Base-by-base conservation (phyloP, 1,284 basidiomycete species). In the Dichomitus squalens region DNA sequence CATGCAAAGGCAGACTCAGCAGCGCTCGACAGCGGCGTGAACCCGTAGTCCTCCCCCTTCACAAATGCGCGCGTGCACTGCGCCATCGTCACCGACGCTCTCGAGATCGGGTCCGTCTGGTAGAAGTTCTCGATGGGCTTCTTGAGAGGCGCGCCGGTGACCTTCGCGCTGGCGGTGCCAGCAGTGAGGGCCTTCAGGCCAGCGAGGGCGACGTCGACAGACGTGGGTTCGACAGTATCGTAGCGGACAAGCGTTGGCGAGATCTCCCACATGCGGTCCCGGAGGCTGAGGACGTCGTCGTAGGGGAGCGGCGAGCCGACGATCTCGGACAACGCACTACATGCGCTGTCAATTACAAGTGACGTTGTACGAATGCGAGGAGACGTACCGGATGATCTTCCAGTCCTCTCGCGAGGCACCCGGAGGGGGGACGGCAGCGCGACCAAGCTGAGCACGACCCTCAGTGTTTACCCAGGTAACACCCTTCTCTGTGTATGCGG, bases 381-480 rank as follows among this genome's bases (percentile, higher is more conserved):
- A 20, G n/a, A 72, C 81, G 27, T 61, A 92, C 90, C 95, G 90
- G 63, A 99, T 82, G 69, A 99, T 94, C 84, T 99, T 98, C 97
- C 97, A 99, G 74, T 99, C 97, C 75, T 99, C 97, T 51, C 97
- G 81, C 3, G 94, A 86, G 2, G 95, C 93, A 55, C 96, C 97
- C 16, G 97, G 96, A 35, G 95, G 92, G n/a, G 91, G 87, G 1
- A 99, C 95, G 21, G 96, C 96, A 9, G 93, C 89, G 51, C 97
- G 85, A 40, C 95, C 95, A 23, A 96, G 75, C 76, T 99, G 97
- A 25, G 92, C 79, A 44, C 97, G 86, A 50, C 97, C 97, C 74
- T 99, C 97, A 0, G 96, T 96, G 80, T 99, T 99, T 59, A 99
- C 86, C 93, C 95, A 99, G 2, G 95, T 98, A 50, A 85, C 83